Evolutionary conservation across 495 filamentous ascomycete genomes (phyloP).

Genomic region (Talaromyces borbonicus): DNA sequence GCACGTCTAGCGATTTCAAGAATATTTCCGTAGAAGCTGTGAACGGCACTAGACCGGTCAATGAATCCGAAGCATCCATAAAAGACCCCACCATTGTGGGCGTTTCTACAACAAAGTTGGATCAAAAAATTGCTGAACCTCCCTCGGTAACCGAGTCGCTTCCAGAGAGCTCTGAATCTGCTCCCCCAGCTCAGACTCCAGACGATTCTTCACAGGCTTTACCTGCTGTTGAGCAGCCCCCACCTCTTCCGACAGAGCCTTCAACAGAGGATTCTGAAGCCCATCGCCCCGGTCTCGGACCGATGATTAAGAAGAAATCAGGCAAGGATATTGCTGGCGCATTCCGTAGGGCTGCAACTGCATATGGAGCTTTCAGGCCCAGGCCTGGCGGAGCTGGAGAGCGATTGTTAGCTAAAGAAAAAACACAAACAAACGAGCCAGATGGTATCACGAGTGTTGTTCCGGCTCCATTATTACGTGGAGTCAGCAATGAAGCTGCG

Average conservation of each 20-base stretch:
- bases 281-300: conserved; percentile 70
- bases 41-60: neutral
- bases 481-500: conserved; percentile 20
- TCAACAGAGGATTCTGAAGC: conserved; percentile 39
- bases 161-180: neutral
- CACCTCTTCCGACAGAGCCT: conserved; percentile 13
- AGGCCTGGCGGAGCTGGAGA: conserved; percentile 74
- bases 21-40: neutral
- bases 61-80: neutral
- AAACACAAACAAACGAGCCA: conserved; percentile 48
- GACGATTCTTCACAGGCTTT: conserved; percentile 4
- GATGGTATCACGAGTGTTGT: conserved; percentile 86
- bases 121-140: neutral
- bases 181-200: neutral
- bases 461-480: conserved; percentile 54
- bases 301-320: conserved; percentile 80
- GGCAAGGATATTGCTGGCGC: conserved; percentile 60
- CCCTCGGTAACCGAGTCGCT: neutral
- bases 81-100: neutral
- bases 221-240: conserved; percentile 13
- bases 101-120: neutral
- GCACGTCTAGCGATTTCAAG: conserved; percentile 6
- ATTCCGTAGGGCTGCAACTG: conserved; percentile 76
- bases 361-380: conserved; percentile 77
- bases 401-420: conserved; percentile 49